Conservation (phyloP, 2,329 filamentous ascomycete genomes). For the Cladophialophora exuberans region DNA sequence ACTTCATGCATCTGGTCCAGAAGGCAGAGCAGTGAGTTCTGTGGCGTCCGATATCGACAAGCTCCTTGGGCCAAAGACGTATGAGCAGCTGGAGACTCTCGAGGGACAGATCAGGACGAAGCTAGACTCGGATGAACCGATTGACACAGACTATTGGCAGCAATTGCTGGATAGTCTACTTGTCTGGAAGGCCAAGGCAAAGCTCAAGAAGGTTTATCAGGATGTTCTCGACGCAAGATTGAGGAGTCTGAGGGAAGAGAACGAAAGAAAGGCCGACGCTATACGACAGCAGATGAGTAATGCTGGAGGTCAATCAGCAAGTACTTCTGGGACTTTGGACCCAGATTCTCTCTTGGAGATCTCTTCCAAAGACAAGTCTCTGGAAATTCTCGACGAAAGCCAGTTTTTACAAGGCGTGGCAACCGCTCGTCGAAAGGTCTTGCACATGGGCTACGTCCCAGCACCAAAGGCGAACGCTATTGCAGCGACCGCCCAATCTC, state of each 20-base stretch:
- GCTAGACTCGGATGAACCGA: constrained; percentile 82
- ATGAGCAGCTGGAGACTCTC: constrained; percentile 81
- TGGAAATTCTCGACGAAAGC: constrained; percentile 59
- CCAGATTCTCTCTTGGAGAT: constrained; percentile 69
- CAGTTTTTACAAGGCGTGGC: constrained; percentile 60
- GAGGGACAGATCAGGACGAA: constrained; percentile 88
- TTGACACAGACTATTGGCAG: constrained; percentile 98
- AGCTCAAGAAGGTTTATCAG: constrained; percentile 75
- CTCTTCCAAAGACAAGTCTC: constrained; percentile 63
- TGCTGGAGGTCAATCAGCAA: constrained; percentile 38
- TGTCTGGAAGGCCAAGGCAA: constrained; percentile 90
- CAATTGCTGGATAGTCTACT: constrained; percentile 81
- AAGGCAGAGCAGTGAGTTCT: constrained; percentile 76
- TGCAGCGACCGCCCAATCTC: constrained; percentile 38
- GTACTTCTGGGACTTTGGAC: constrained; percentile 57
- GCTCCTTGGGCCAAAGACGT: constrained; percentile 80
- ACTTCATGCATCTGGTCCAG: constrained; percentile 59
- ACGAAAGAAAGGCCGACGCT: constrained; percentile 66
- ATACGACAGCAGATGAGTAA: constrained; percentile 38
- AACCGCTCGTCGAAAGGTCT: constrained; percentile 62
- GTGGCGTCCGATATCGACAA: constrained; percentile 87
- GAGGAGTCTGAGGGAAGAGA: constrained; percentile 66
- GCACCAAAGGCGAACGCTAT: constrained; percentile 48
- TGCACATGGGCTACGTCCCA: constrained; percentile 72
- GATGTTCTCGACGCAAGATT: constrained; percentile 72